These are phyloP conservation scores for Sugiyamaella boreocaroliniensis DNA, from an alignment of 805 yeast genomes.

Conservation along the genomic window DNA sequence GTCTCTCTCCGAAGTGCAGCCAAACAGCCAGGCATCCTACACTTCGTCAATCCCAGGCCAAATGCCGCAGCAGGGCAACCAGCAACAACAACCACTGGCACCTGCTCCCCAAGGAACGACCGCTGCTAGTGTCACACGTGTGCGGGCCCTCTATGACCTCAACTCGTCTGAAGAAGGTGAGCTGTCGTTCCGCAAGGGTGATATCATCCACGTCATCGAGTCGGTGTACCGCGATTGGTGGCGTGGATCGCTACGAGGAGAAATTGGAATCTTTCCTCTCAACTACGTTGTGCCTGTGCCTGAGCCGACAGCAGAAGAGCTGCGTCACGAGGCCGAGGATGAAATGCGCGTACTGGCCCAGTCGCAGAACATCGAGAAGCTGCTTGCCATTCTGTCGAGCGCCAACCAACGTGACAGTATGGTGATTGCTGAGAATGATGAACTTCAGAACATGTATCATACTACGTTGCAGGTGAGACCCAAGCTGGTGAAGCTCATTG, in stretches of 20 bases:
- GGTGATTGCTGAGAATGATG: constrained; percentile 47
- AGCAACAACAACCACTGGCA: constrained; percentile 18
- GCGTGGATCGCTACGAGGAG: constrained; percentile 78
- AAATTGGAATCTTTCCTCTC: constrained; percentile 82
- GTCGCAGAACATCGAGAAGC: constrained; percentile 57
- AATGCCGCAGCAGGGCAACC: constrained; percentile 11
- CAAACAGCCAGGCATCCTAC: background rate
- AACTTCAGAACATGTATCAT: constrained; percentile 67
- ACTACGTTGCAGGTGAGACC: constrained; percentile 67
- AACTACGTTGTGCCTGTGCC: constrained; percentile 81
- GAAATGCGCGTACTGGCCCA: constrained; percentile 51
- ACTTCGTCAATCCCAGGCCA: constrained; percentile 3
- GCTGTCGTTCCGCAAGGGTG: constrained; percentile 79
- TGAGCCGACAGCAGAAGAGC: constrained; percentile 56
- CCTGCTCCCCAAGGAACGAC: constrained; percentile 20
- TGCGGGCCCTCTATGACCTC: constrained; percentile 79
- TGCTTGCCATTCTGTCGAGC: constrained; percentile 49
- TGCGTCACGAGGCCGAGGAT: constrained; percentile 41
- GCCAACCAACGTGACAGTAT: constrained; percentile 30
- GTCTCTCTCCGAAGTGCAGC: constrained; percentile 57
- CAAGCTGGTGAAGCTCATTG: constrained; percentile 65
- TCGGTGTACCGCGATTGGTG: constrained; percentile 93
- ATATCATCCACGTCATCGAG: constrained; percentile 79
- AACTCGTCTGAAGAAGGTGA: constrained; percentile 78
- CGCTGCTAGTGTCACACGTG: constrained; percentile 48